phyloP scores from a whole-genome alignment of 768 basidiomycete genomes.

The Gloeopeniophorella convolvens region DNA sequence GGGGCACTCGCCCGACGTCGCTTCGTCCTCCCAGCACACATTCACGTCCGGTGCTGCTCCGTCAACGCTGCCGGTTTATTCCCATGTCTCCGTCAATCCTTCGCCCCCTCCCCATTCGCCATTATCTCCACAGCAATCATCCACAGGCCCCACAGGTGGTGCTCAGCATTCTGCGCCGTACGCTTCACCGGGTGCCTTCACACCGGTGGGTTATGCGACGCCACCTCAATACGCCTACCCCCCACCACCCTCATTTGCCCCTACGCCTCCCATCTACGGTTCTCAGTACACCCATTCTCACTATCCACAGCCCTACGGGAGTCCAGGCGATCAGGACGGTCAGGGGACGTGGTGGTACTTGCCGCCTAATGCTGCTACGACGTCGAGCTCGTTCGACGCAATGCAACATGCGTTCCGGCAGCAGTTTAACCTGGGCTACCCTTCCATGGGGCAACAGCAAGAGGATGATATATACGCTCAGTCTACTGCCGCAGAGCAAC shows the following conservation, averaged over 20 bases:
- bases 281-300: conserved; percentile 33
- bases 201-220: conserved; percentile 26
- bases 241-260: conserved; percentile 29
- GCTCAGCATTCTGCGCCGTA: conserved; percentile 20
- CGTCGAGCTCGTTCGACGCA: conserved; percentile 24
- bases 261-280: conserved; percentile 33
- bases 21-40: conserved; percentile 26
- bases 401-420: conserved; percentile 28
- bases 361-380: conserved; percentile 16
- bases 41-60: conserved; percentile 18
- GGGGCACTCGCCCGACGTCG: conserved; percentile 30
- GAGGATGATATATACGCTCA: conserved; percentile 2
- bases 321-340: conserved; percentile 31
- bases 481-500: not conserved
- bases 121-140: conserved; percentile 1
- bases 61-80: conserved; percentile 6
- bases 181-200: conserved; percentile 20
- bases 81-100: conserved; percentile 14
- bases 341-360: conserved; percentile 52
- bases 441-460: conserved; percentile 11
- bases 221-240: conserved; percentile 34
- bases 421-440: conserved; percentile 29
- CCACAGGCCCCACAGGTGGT: not conserved
- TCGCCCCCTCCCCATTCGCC: conserved; percentile 24
- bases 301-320: conserved; percentile 28